Evolutionary conservation across 495 filamentous ascomycete genomes (phyloP).

Genomic region (Hyaloscypha variabilis): DNA sequence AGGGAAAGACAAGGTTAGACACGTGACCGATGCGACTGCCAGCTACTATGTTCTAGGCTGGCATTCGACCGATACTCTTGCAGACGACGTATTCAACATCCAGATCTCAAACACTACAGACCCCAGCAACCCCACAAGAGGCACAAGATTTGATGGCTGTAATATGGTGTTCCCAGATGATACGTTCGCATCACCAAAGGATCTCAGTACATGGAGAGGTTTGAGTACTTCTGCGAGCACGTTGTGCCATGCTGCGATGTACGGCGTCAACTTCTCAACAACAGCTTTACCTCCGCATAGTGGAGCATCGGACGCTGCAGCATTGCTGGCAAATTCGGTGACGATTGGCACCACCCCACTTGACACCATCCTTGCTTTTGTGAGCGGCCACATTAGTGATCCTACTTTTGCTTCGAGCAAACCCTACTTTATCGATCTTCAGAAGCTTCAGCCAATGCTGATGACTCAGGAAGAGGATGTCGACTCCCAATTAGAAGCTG

Average conservation of each 20-base stretch:
- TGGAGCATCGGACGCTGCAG: too few species aligned
- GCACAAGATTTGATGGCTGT: too few species aligned
- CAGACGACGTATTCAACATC: slow-evolving; percentile 32
- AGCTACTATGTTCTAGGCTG: slow-evolving; percentile 55
- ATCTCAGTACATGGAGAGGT: too few species aligned
- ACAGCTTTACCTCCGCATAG: too few species aligned
- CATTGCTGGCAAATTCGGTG: too few species aligned
- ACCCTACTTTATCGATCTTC: not conserved
- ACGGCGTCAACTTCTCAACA: not conserved
- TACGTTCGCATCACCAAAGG: too few species aligned
- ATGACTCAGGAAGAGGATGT: slow-evolving; percentile 17
- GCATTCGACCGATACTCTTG: slow-evolving; percentile 42
- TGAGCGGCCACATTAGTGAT: slow-evolving; percentile 23
- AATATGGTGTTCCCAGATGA: too few species aligned
- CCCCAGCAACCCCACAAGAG: too few species aligned
- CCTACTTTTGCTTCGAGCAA: too few species aligned
- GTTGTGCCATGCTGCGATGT: not conserved
- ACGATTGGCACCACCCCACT: slow-evolving; percentile 49
- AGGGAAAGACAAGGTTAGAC: slow-evolving; percentile 22
- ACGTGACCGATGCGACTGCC: not conserved
- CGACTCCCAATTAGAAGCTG: slow-evolving; percentile 8
- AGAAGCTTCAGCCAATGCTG: slow-evolving; percentile 6
- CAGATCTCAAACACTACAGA: too few species aligned
- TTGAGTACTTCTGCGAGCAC: not conserved
- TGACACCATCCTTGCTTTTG: slow-evolving; percentile 46